Conservation (phyloP, 176 grass and related monocot species). For the Avena atlantica region DNA sequence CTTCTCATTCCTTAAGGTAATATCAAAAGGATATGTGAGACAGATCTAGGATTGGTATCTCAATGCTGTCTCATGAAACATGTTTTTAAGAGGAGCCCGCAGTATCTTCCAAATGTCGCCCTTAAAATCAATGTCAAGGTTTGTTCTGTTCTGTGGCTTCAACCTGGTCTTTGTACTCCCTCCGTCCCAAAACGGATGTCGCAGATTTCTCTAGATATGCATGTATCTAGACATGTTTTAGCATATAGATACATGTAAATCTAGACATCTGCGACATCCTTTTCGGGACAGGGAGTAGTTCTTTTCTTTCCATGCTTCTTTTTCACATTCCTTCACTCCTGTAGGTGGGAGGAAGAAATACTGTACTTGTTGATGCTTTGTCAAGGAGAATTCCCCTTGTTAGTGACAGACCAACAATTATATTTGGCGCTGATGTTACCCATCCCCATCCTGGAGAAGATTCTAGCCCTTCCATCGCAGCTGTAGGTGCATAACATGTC, state of each 20-base stretch:
- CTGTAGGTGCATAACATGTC: constrained; percentile 53
- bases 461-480: constrained; percentile 76
- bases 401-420: constrained; percentile 67
- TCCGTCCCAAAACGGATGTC: too few species aligned
- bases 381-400: constrained; percentile 64
- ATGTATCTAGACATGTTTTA: too few species aligned
- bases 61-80: constrained; percentile 77
- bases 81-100: constrained; percentile 62
- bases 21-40: constrained; percentile 82
- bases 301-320: neutral
- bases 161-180: neutral
- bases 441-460: constrained; percentile 82
- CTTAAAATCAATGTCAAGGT: constrained; percentile 87
- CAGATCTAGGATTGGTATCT: constrained; percentile 73
- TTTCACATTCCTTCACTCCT: constrained; percentile 29
- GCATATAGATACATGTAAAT: too few species aligned
- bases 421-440: constrained; percentile 79
- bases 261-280: too few species aligned
- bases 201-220: too few species aligned
- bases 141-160: constrained; percentile 8
- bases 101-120: constrained; percentile 68
- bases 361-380: constrained; percentile 64
- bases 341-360: constrained; percentile 77
- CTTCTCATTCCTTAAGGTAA: constrained; percentile 54
- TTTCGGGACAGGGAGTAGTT: neutral